Evolutionary conservation across 2,329 filamentous ascomycete genomes (phyloP).

Genomic region (Sarocladium brachiariae): DNA sequence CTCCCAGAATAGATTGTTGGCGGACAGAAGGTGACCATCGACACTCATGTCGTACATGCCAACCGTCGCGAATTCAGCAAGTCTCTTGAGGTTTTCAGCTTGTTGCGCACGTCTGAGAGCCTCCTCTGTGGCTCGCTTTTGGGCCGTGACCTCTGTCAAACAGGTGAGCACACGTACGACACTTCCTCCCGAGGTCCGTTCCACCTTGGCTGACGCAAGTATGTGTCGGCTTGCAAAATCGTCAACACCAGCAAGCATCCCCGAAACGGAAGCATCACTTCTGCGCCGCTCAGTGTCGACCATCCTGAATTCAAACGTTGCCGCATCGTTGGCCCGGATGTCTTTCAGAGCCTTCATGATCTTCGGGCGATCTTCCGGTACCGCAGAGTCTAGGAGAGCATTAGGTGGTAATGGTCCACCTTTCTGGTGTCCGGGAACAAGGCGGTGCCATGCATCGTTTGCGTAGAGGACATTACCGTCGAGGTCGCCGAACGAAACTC

Average conservation of each 20-base stretch:
- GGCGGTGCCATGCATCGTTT: constrained; percentile 57
- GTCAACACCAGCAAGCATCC: constrained; percentile 16
- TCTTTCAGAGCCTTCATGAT: constrained; percentile 35
- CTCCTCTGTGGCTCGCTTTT: constrained; percentile 42
- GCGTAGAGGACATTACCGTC: constrained; percentile 61
- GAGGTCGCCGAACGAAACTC: constrained; percentile 63
- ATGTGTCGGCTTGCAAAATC: constrained; percentile 34
- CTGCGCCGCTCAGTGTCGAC: constrained; percentile 17
- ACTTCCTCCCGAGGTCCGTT: constrained; percentile 34
- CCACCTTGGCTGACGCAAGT: constrained; percentile 40
- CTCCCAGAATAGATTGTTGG: constrained; percentile 47
- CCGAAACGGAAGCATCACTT: constrained; percentile 15
- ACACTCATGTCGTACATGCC: constrained; percentile 48
- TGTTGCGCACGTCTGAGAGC: constrained; percentile 43
- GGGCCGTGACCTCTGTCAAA: constrained; percentile 43
- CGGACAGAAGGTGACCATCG: constrained; percentile 41
- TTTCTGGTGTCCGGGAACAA: constrained; percentile 38
- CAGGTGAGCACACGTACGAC: constrained; percentile 41
- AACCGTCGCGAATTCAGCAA: constrained; percentile 47
- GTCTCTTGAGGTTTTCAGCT: constrained; percentile 45
- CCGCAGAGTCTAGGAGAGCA: constrained; percentile 36
- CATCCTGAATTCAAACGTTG: constrained; percentile 41
- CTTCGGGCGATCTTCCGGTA: constrained; percentile 37
- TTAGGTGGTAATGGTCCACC: constrained; percentile 22
- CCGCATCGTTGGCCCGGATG: constrained; percentile 28